Conservation (phyloP, 805 yeast species). For the Pichia nakasei region DNA sequence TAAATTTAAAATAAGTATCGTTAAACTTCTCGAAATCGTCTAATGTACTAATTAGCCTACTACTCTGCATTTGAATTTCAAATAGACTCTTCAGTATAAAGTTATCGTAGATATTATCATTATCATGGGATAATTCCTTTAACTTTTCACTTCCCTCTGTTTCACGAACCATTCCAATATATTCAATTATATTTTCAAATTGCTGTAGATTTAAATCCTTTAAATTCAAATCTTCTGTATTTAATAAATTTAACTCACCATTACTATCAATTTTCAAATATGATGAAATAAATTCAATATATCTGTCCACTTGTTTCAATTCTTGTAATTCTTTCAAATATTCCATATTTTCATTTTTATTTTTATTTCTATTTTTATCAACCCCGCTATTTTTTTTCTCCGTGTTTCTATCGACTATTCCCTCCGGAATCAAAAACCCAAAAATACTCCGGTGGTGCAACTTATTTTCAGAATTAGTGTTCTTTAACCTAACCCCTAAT, state of each 20-base stretch:
- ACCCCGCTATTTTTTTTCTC: not conserved
- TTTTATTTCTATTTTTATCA: not conserved
- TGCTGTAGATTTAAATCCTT: not conserved
- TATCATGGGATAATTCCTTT: too few relatives aligned
- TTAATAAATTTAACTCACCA: too few relatives aligned
- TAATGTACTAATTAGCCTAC: conserved; percentile 40
- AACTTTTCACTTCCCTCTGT: too few relatives aligned
- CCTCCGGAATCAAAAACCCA: conserved; percentile 23
- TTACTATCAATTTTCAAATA: too few relatives aligned
- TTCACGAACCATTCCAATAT: too few relatives aligned
- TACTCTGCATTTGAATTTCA: conserved; percentile 60
- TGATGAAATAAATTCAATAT: too few relatives aligned
- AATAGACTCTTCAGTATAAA: conserved; percentile 49
- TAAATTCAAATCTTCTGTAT: not conserved
- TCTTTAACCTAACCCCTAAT: conserved; percentile 31
- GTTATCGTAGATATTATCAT: too few relatives aligned
- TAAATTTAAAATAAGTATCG: conserved; percentile 55
- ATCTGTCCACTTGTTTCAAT: too few relatives aligned
- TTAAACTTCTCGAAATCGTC: conserved; percentile 49
- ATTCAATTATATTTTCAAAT: not conserved
- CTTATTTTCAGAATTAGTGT: conserved; percentile 35
- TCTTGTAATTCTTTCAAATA: too few relatives aligned
- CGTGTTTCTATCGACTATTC: too few relatives aligned
- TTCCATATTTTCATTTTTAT: too few relatives aligned
- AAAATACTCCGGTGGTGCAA: conserved; percentile 21